A percentile compares a stretch with the other conserved stretches of the same genome.
Conservation (phyloP, 495 filamentous ascomycete species). For the Aspergillus wentii region DNA sequence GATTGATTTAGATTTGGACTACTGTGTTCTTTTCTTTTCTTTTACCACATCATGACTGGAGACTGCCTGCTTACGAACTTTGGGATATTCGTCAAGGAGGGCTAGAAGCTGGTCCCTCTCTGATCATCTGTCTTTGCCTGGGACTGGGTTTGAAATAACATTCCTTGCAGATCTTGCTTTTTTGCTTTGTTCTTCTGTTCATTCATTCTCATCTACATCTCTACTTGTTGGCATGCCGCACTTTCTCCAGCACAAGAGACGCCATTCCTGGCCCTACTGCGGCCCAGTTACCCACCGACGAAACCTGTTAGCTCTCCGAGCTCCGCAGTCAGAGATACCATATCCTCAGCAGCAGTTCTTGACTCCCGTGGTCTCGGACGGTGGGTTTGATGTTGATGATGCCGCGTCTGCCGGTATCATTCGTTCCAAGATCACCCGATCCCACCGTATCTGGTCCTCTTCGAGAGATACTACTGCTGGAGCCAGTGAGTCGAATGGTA, state of each 20-base stretch:
- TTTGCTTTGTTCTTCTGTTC: neutral
- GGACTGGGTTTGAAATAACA: conserved; percentile 4
- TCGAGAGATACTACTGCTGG: neutral
- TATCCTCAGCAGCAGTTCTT: conserved; percentile 14
- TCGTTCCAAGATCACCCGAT: conserved; percentile 13
- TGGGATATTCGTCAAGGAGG: conserved; percentile 8
- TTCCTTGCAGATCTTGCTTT: neutral
- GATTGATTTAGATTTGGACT: too few species aligned
- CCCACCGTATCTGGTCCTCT: conserved; percentile 19
- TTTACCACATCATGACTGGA: conserved; percentile 5
- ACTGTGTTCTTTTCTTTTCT: conserved; percentile 1
- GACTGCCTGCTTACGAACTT: neutral
- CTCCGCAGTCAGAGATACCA: conserved; percentile 10
- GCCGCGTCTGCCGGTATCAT: conserved; percentile 34
- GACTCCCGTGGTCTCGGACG: conserved; percentile 16
- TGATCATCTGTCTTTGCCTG: conserved; percentile 1
- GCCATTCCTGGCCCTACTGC: conserved; percentile 39
- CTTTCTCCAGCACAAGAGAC: conserved; percentile 27
- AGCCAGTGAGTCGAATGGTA: neutral
- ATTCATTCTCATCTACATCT: neutral
- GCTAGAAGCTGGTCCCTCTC: neutral
- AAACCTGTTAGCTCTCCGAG: conserved; percentile 8
- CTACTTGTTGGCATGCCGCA: conserved; percentile 18
- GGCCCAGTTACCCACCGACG: conserved; percentile 15
- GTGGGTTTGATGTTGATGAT: conserved; percentile 20